These are phyloP conservation scores for Parastagonospora nodorum DNA, from an alignment of 2,329 filamentous ascomycete species.

Conservation along the genomic window DNA sequence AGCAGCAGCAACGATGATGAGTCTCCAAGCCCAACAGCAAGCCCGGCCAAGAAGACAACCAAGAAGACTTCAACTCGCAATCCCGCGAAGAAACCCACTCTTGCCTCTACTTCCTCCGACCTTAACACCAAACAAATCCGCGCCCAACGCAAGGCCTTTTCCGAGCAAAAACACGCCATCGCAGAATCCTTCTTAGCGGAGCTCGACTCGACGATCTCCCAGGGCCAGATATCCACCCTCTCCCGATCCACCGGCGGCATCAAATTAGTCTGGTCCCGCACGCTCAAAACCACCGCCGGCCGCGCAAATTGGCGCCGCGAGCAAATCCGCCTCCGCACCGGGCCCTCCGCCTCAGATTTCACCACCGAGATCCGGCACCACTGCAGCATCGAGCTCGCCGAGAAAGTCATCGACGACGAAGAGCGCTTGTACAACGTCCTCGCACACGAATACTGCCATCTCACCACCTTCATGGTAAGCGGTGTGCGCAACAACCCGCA, in stretches of 20 bases:
- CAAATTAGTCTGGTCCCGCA: slow-evolving; percentile 74
- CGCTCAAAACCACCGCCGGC: slow-evolving; percentile 79
- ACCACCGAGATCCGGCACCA: slow-evolving; percentile 57
- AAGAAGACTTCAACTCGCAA: slow-evolving; percentile 9
- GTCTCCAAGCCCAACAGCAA: slow-evolving; percentile 21
- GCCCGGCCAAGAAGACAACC: slow-evolving; percentile 28
- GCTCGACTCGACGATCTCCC: slow-evolving; percentile 69
- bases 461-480: slow-evolving; percentile 88
- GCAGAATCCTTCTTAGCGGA: slow-evolving; percentile 69
- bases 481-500: slow-evolving; percentile 78
- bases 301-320: slow-evolving; percentile 57
- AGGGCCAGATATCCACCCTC: slow-evolving; percentile 63
- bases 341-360: slow-evolving; percentile 27
- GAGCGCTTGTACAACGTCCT: slow-evolving; percentile 83
- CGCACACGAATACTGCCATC: slow-evolving; percentile 96
- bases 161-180: slow-evolving; percentile 64
- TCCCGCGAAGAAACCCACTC: slow-evolving; percentile 12
- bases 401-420: slow-evolving; percentile 80
- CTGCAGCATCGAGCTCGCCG: slow-evolving; percentile 83
- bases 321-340: slow-evolving; percentile 43
- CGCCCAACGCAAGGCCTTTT: slow-evolving; percentile 61
- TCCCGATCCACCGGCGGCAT: slow-evolving; percentile 71
- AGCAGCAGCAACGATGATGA: slow-evolving; percentile 27
- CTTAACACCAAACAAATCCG: slow-evolving; percentile 29
- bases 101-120: neutral